Base-by-base conservation (phyloP, 169 alveolate genomes). In the Cystoisospora suis region DNA sequence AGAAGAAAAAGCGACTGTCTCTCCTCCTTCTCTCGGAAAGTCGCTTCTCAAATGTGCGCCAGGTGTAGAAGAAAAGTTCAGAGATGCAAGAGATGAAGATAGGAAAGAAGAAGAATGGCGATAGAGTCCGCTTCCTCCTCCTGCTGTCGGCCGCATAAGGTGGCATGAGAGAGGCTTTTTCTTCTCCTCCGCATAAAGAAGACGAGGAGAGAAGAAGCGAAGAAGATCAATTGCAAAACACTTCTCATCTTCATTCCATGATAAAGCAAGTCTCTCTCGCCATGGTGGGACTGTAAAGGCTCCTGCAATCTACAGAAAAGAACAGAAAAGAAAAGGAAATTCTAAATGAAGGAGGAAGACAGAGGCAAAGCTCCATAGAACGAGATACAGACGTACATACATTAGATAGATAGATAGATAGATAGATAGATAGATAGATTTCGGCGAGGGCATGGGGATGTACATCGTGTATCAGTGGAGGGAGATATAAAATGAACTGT, bases 201-300 rank as follows among this genome's bases (percentile, higher is more conserved):
- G 42, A 44, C 5, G 27, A 2, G 77, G 77, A 23, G 77, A 65
- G 77, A 65, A 65, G 15, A 65, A 36, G n/a, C 34, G 36, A 20
- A 65, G 77, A 20, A 65, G 77, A 65, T 65, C 34, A 36, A 65
- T 7, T 1, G 45, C 45, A 44, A 65, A 65, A n/a, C 77, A 65
- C 36, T 27, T 1, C 77, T 65, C 77, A 1, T 23, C 44, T 4
- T 36, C 27, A n/a, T 65, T 20, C 77, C 77, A 65, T 1, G 77
- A 17, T 44, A 65, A n/a, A 20, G 36, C 45, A 65, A 65, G 27
- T 17, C 77, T 15, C 77, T 65, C 77, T 1, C 45, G 2, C 77
- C 77, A 65, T 44, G 77, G 77, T 5, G 77, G 77, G n/a, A 0
- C 1, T 44, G 77, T 32, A 20, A 65, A 65, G 77, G 77, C 77